Percentiles rank a stretch among this genome's conserved stretches.
Evolutionary conservation across 768 basidiomycete genomes (phyloP).

Genomic region (Glaciozyma antarctica): DNA sequence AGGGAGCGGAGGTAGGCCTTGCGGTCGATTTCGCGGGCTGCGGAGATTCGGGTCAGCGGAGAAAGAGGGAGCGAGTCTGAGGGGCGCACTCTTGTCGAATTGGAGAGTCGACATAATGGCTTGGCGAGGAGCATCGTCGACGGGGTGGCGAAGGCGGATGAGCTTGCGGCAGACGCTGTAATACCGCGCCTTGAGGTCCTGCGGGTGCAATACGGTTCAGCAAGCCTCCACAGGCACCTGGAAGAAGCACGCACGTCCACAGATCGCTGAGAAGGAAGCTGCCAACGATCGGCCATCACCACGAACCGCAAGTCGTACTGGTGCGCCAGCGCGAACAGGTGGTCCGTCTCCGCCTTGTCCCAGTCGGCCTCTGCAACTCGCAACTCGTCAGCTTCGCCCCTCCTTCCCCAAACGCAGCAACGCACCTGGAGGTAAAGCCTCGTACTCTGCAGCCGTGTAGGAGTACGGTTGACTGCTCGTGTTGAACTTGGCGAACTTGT

Average conservation of each 20-base stretch:
- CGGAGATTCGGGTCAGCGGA: background rate
- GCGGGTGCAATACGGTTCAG: background rate
- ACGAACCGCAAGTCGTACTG: constrained; percentile 85
- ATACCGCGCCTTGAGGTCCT: constrained; percentile 66
- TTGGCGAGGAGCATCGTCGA: constrained; percentile 1
- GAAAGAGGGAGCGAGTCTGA: background rate
- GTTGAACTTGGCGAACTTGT: constrained; percentile 76
- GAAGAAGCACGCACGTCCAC: constrained; percentile 14
- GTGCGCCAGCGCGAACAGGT: constrained; percentile 68
- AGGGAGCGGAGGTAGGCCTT: constrained; percentile 78
- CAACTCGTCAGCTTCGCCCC: background rate
- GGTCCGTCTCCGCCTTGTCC: constrained; percentile 88
- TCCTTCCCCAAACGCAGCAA: background rate
- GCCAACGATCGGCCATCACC: constrained; percentile 81
- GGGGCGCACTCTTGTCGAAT: constrained; percentile 71
- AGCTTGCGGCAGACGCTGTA: constrained; percentile 83
- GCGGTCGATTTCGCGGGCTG: constrained; percentile 77
- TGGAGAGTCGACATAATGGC: constrained; percentile 8
- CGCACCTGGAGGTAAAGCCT: constrained; percentile 62
- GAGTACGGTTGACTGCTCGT: constrained; percentile 53
- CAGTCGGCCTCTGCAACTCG: constrained; percentile 61
- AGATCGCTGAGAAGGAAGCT: constrained; percentile 50
- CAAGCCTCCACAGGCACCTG: background rate
- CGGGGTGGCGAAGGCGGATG: constrained; percentile 47
- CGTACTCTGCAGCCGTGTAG: constrained; percentile 82